Conservation (phyloP, 1,284 basidiomycete species). For the Ustilago hordei region DNA sequence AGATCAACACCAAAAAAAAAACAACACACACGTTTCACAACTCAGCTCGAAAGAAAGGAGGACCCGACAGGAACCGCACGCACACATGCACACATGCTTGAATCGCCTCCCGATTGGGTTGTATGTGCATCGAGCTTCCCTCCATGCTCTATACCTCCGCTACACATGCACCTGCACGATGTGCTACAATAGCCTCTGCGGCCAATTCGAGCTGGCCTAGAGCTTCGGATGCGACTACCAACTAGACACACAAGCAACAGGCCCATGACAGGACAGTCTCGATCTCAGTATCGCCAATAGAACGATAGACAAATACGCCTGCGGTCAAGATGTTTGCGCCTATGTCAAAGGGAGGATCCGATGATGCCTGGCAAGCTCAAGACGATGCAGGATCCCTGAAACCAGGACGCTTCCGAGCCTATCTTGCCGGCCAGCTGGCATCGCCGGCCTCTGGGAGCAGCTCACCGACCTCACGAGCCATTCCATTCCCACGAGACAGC, state of each 20-base stretch:
- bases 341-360: conserved; percentile 50
- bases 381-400: conserved; percentile 54
- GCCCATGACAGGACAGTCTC: background rate
- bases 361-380: conserved; percentile 52
- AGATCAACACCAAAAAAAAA: conserved; percentile 5
- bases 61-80: background rate
- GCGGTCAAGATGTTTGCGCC: conserved; percentile 41
- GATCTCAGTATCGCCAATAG: background rate
- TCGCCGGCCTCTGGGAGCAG: conserved; percentile 3
- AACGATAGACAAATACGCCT: background rate
- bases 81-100: background rate
- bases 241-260: background rate
- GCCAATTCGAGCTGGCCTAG: background rate
- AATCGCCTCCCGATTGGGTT: background rate
- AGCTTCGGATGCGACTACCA: background rate
- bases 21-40: conserved; percentile 3
- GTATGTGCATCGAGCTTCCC: background rate
- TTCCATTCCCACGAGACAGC: conserved; percentile 34
- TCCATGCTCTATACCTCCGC: background rate
- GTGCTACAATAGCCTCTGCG: background rate
- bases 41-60: background rate
- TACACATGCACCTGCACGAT: background rate
- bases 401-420: conserved; percentile 50
- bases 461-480: conserved; percentile 22
- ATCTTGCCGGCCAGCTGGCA: conserved; percentile 46